Conservation (phyloP, 2,329 filamentous ascomycete species). For the Beauveria brongniartii region DNA sequence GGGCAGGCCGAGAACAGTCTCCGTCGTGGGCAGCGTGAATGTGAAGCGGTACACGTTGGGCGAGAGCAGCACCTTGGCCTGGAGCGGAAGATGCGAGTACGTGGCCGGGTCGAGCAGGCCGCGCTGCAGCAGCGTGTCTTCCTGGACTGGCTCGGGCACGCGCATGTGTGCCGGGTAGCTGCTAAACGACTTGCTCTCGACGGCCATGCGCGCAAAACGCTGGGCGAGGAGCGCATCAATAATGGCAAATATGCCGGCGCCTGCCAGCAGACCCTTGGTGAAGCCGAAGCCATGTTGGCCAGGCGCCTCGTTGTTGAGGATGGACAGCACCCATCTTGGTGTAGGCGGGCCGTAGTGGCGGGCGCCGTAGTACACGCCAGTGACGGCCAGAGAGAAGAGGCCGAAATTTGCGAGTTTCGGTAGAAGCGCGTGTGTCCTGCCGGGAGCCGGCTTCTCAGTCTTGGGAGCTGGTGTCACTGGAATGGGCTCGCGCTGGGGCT, state of each 20-base stretch:
- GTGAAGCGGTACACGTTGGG: conserved; percentile 38
- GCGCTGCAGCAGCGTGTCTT: conserved; percentile 29
- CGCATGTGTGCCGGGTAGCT: conserved; percentile 32
- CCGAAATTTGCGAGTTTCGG: conserved; percentile 15
- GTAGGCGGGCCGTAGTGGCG: conserved; percentile 9
- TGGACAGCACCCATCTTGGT: conserved; percentile 1
- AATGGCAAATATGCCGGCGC: conserved; percentile 25
- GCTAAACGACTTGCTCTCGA: conserved; percentile 24
- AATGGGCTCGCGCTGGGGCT: conserved; percentile 3
- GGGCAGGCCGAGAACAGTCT: conserved; percentile 43
- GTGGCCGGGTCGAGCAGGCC: conserved; percentile 43
- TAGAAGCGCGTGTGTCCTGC: neutral
- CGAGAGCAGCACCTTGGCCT: conserved; percentile 29
- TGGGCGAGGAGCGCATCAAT: conserved; percentile 23
- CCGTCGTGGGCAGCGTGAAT: conserved; percentile 37
- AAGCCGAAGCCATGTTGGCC: conserved; percentile 23
- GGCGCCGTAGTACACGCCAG: conserved; percentile 17
- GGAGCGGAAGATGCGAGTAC: conserved; percentile 39
- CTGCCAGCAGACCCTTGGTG: conserved; percentile 29
- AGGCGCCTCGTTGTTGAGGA: conserved; percentile 8
- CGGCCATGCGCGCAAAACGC: conserved; percentile 24
- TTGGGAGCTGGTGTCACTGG: neutral
- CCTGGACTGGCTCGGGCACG: conserved; percentile 27
- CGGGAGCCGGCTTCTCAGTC: neutral
- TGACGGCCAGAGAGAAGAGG: conserved; percentile 15